Percentiles rank a stretch among this genome's conserved stretches.
phyloP scores from a whole-genome alignment of 2,329 filamentous ascomycete species.

The Zasmidium citrigriseum region DNA sequence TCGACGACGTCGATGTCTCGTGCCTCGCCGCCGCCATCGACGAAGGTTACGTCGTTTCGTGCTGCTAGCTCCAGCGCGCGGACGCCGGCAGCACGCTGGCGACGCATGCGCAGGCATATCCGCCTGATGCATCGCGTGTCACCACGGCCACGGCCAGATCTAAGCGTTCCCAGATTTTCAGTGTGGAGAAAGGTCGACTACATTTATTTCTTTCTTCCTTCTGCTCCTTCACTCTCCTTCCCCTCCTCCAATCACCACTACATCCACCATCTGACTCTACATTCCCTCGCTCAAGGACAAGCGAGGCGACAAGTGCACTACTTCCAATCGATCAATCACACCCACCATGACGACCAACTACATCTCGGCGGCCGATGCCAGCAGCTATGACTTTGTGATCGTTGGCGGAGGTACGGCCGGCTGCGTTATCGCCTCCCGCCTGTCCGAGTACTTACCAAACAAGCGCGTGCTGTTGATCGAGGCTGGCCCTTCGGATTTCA shows the following conservation, averaged over 20 bases:
- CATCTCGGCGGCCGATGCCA: conserved; percentile 63
- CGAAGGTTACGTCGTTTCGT: neutral
- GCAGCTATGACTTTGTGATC: conserved; percentile 80
- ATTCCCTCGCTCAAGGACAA: neutral
- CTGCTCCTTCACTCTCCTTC: neutral
- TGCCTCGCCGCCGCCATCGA: neutral
- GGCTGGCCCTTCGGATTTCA: conserved; percentile 85
- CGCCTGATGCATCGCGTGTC: conserved; percentile 6
- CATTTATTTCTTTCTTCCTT: neutral
- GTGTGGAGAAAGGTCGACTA: conserved; percentile 6
- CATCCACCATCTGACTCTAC: neutral
- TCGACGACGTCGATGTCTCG: neutral
- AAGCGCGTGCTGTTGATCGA: conserved; percentile 83
- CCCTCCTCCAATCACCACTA: neutral
- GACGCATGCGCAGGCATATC: neutral
- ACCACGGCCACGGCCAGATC: conserved; percentile 12
- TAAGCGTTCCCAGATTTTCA: neutral
- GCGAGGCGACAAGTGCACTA: neutral
- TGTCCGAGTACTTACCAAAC: conserved; percentile 80
- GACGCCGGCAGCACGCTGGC: neutral
- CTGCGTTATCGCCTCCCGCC: conserved; percentile 77
- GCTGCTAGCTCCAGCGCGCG: neutral
- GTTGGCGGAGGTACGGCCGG: conserved; percentile 84
- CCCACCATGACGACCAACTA: conserved; percentile 66
- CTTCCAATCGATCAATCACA: neutral